phyloP scores from a whole-genome alignment of 805 yeast species.

The Ogataea parapolymorpha region DNA sequence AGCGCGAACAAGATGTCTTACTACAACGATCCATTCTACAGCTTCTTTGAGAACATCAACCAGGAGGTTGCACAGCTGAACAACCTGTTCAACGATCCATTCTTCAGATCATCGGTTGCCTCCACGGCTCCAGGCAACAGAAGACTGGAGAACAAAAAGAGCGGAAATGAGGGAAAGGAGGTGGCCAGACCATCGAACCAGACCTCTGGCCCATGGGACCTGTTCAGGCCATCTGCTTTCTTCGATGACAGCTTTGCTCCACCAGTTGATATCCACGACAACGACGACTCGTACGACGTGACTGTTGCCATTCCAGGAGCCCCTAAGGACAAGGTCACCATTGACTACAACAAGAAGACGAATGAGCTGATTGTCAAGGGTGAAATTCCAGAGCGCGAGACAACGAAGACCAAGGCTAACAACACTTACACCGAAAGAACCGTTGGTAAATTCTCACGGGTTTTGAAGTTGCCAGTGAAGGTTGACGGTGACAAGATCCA shows the following conservation, averaged over 20 bases:
- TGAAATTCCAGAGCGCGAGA: slow-evolving; percentile 32
- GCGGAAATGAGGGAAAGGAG: slow-evolving; percentile 1
- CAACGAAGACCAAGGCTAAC: slow-evolving; percentile 6
- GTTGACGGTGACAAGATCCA: slow-evolving; percentile 42
- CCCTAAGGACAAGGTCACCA: slow-evolving; percentile 38
- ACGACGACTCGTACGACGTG: slow-evolving; percentile 39
- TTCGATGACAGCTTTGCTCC: slow-evolving; percentile 32
- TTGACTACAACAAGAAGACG: slow-evolving; percentile 45
- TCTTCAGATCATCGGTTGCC: slow-evolving; percentile 13
- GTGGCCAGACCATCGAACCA: not conserved
- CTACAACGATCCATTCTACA: slow-evolving; percentile 39
- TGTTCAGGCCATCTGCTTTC: slow-evolving; percentile 27
- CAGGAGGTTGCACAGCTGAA: slow-evolving; percentile 41
- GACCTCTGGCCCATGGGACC: slow-evolving; percentile 15
- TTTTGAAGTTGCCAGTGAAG: slow-evolving; percentile 40
- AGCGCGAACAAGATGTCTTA: slow-evolving; percentile 10
- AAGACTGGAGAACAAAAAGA: slow-evolving; percentile 6
- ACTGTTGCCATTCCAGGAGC: slow-evolving; percentile 49
- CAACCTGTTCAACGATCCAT: slow-evolving; percentile 31
- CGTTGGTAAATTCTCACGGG: slow-evolving; percentile 37
- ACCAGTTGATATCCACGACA: slow-evolving; percentile 46
- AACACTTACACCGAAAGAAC: slow-evolving; percentile 23
- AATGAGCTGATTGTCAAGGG: slow-evolving; percentile 44
- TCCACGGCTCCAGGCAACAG: slow-evolving; percentile 1
- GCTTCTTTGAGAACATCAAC: slow-evolving; percentile 41